Base-by-base conservation (phyloP, 2,329 filamentous ascomycete species). In the Aureobasidium leucospermi region DNA sequence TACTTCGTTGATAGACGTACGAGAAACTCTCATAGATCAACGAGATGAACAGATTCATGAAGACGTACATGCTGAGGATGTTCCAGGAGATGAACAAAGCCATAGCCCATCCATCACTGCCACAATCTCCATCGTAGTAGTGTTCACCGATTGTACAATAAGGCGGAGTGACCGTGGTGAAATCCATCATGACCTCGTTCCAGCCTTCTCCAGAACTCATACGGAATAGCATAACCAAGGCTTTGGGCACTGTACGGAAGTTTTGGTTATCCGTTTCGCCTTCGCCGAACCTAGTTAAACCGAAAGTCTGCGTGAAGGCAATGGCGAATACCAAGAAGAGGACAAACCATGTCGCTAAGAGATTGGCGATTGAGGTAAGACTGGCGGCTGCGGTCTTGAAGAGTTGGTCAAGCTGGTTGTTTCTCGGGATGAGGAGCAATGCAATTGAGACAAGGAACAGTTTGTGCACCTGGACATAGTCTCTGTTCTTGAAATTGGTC, bases 1-100 rank as follows among this genome's bases (percentile, higher is more conserved):
- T 96, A 62, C 93, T 96, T 63, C 91, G 85, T 76, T 99, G 95
- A 72, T 97, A 99, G 64, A 99, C 94, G 69, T 99, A 99, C 72
- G 91, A 96, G 80, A 99, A 99, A 75, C 92, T 97, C 77, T 99
- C 94, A 76, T 95, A 99, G 66, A 99, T 99, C 71, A 99, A 85
- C 51, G 94, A 99, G 61, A 99, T 93, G 73, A 99, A 99, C 70
- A 99, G 78, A 69, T 93, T 96, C 70, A 97, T 93, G 69, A 99
- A 99, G 68, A 99, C 96, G 76, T 99, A 99, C 94, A 99, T 99
- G 88, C 93, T 97, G 74, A 99, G 82, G 68, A 99, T 93, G 77
- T 99, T 99, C 94, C 94, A 99, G 4, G 88, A 85, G 60, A 97
- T 91, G 77, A 99, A 99, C 9, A 99, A 79, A 36, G 86, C 84